Percentiles rank a stretch among this genome's conserved stretches.
These are phyloP conservation scores for Rhodotorula graminis DNA, from an alignment of 768 basidiomycete species.

Conservation along the genomic window DNA sequence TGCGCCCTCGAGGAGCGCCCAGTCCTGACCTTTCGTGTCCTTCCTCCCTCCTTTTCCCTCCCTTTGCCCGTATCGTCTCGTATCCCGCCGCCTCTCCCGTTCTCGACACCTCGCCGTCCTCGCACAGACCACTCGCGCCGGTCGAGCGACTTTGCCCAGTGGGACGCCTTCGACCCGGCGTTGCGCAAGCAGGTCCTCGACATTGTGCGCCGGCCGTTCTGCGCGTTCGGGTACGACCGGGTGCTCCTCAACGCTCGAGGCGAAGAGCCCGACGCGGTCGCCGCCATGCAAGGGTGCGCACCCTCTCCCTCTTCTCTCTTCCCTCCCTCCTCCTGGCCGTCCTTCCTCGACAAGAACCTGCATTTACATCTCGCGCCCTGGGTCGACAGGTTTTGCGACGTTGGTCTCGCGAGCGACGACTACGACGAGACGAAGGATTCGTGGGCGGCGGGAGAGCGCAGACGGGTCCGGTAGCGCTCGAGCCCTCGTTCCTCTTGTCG, in stretches of 20 bases:
- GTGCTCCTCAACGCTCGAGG: conserved; percentile 13
- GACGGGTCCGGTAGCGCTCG: neutral
- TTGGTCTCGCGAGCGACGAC: conserved; percentile 1
- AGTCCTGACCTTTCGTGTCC: too few species aligned
- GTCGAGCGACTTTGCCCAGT: conserved; percentile 27
- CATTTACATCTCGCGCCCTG: too few species aligned
- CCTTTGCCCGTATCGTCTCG: too few species aligned
- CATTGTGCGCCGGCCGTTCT: conserved; percentile 32
- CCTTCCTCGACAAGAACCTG: too few species aligned
- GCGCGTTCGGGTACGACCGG: conserved; percentile 23
- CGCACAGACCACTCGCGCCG: conserved; percentile 34
- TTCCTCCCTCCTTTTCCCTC: too few species aligned
- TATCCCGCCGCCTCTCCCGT: too few species aligned
- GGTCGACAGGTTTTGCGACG: conserved; percentile 12
- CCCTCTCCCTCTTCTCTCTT: neutral
- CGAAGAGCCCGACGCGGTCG: neutral
- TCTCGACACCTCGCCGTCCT: too few species aligned
- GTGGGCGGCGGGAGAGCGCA: neutral
- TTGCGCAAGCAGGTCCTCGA: conserved; percentile 20
- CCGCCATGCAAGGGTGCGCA: conserved; percentile 3
- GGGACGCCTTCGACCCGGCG: conserved; percentile 19
- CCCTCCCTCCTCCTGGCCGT: too few species aligned
- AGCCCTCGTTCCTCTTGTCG: neutral
- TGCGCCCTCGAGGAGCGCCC: too few species aligned
- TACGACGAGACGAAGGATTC: conserved; percentile 4